Evolutionary conservation across 2,329 filamentous ascomycete species (phyloP).

Genomic region (Diaporthe aspalathi): DNA sequence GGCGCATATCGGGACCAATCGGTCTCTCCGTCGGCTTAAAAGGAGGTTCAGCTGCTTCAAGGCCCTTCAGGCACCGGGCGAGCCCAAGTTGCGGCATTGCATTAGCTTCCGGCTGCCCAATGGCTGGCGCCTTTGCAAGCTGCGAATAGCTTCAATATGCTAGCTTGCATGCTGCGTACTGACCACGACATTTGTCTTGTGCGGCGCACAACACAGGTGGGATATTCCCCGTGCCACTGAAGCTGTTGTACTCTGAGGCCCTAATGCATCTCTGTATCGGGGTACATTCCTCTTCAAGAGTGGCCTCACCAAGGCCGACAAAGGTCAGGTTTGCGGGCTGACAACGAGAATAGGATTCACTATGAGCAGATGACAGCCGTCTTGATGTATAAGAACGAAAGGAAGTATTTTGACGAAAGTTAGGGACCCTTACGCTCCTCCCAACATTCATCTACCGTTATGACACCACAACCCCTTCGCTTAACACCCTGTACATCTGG

Average conservation of each 20-base stretch:
- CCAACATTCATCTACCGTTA: not conserved
- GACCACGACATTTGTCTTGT: not conserved
- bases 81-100: not conserved
- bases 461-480: not conserved
- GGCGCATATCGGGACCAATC: not conserved
- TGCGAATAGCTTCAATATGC: not conserved
- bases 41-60: not conserved
- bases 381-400: not conserved
- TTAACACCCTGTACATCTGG: not conserved
- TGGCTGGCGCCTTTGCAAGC: not conserved
- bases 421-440: not conserved
- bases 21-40: not conserved
- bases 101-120: conserved; percentile 2
- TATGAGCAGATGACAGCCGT: not conserved
- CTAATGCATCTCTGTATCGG: conserved; percentile 2
- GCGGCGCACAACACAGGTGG: not conserved
- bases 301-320: not conserved
- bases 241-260: not conserved
- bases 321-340: not conserved
- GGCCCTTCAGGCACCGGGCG: not conserved
- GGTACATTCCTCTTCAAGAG: not conserved
- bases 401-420: not conserved
- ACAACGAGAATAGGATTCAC: not conserved
- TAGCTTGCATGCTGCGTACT: not conserved
- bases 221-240: not conserved